Conservation (phyloP, 1,284 basidiomycete species). For the Cronartium quercuum region DNA sequence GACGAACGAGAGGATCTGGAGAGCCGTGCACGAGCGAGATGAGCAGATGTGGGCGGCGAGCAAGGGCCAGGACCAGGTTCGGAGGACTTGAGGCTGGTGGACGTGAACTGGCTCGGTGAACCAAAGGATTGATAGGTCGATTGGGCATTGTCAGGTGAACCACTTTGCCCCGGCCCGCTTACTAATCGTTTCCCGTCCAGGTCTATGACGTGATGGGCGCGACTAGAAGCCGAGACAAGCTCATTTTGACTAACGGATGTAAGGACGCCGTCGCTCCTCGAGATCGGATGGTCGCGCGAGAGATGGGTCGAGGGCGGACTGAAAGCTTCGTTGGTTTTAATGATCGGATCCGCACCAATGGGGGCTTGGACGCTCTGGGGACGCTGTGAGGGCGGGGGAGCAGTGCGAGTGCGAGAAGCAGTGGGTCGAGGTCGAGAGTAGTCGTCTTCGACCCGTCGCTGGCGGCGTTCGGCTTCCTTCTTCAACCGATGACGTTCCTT, state of each 20-base stretch:
- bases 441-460: conserved; percentile 36
- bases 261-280: not conserved
- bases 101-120: conserved; percentile 25
- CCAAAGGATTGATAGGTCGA: conserved; percentile 37
- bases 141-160: conserved; percentile 9
- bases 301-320: not conserved
- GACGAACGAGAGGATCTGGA: conserved; percentile 3
- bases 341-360: conserved; percentile 9
- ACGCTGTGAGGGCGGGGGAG: conserved; percentile 4
- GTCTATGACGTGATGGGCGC: not conserved
- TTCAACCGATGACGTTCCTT: conserved; percentile 52
- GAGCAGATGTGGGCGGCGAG: not conserved
- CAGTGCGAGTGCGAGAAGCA: conserved; percentile 15
- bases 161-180: not conserved
- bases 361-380: not conserved
- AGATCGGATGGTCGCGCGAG: not conserved
- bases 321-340: conserved; percentile 1
- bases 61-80: not conserved
- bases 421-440: conserved; percentile 8
- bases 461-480: conserved; percentile 38
- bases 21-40: not conserved
- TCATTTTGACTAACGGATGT: conserved; percentile 1
- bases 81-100: not conserved
- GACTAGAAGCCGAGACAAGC: not conserved
- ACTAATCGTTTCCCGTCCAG: not conserved